Conservation (phyloP, 805 yeast genomes). For the Candida michaelii region DNA sequence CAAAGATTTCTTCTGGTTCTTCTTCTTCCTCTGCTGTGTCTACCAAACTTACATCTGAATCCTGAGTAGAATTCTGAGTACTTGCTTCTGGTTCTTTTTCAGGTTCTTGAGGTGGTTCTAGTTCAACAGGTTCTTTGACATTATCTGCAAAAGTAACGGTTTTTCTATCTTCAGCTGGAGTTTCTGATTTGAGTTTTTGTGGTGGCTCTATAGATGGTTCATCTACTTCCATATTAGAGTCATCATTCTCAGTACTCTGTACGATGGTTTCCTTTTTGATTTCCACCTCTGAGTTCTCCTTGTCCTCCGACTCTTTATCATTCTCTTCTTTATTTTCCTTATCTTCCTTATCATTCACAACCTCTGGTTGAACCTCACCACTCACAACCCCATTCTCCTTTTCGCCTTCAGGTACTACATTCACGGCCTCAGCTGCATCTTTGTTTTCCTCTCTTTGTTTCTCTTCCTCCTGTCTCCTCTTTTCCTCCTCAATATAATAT, state of each 20-base stretch:
- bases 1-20: constrained; percentile 34
- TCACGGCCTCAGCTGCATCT: neutral
- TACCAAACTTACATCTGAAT: neutral
- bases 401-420: too few species aligned
- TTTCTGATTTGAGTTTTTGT: neutral
- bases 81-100: neutral
- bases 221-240: too few species aligned
- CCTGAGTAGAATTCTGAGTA: neutral
- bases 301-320: neutral
- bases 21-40: constrained; percentile 2
- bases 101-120: neutral
- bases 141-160: constrained; percentile 16
- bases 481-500: constrained; percentile 23
- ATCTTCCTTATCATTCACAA: too few species aligned
- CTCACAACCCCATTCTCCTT: too few species aligned
- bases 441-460: neutral
- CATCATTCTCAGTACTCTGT: too few species aligned
- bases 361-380: neutral
- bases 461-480: neutral
- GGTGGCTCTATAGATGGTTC: too few species aligned
- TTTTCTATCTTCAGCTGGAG: constrained; percentile 8
- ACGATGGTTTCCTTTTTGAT: too few species aligned
- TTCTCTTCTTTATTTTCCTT: too few species aligned
- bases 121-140: constrained; percentile 5
- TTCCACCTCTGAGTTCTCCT: too few species aligned